phyloP scores from a whole-genome alignment of 176 grass and related monocot species.

The Oryza brachyantha region DNA sequence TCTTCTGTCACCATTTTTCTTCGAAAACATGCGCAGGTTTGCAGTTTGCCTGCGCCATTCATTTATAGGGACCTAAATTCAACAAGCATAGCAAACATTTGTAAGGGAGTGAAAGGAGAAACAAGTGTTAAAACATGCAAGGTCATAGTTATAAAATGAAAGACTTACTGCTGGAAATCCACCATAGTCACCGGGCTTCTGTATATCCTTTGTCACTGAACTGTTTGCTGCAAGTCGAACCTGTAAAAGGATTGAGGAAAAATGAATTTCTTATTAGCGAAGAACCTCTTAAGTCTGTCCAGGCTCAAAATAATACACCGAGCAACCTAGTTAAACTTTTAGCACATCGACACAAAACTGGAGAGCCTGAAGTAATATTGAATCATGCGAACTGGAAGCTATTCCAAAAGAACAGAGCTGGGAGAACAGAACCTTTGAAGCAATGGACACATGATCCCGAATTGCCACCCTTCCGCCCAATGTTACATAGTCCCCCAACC shows the following conservation, averaged over 20 bases:
- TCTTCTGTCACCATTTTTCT: conserved; percentile 6
- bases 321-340: neutral
- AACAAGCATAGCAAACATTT: neutral
- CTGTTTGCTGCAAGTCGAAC: neutral
- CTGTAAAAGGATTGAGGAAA: neutral
- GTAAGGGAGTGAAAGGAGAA: neutral
- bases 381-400: neutral
- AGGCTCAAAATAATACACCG: neutral
- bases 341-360: neutral
- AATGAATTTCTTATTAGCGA: neutral
- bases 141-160: neutral
- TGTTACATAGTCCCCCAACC: conserved; percentile 61
- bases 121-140: neutral
- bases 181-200: conserved; percentile 51
- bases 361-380: neutral
- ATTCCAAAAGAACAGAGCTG: neutral
- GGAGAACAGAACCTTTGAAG: conserved; percentile 50
- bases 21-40: conserved; percentile 26
- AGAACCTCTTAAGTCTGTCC: neutral
- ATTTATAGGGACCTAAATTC: conserved; percentile 43
- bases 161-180: conserved; percentile 68
- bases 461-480: conserved; percentile 71
- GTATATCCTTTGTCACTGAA: neutral
- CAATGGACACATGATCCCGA: conserved; percentile 61
- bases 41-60: conserved; percentile 49